Percentiles rank a stretch among this genome's conserved stretches.
phyloP scores from a whole-genome alignment of 2,329 filamentous ascomycete genomes.

The Nigrospora sphaerica region DNA sequence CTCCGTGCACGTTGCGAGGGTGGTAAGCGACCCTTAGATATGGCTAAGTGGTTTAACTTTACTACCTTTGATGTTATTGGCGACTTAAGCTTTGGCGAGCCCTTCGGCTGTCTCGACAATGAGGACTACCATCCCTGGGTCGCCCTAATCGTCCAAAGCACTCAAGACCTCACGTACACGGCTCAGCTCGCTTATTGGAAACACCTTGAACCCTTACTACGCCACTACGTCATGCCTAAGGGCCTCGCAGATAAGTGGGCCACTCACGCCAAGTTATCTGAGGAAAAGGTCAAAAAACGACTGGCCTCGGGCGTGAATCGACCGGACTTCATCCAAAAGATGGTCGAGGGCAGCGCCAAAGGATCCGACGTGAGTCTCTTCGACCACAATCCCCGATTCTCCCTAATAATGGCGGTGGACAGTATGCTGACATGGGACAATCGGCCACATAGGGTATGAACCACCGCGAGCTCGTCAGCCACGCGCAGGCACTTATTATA shows the following conservation, averaged over 20 bases:
- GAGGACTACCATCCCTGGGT: slow-evolving; percentile 10
- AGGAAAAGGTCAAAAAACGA: slow-evolving; percentile 8
- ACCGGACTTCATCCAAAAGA: slow-evolving; percentile 23
- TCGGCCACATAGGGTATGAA: slow-evolving; percentile 4
- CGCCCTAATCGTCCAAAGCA: slow-evolving; percentile 2
- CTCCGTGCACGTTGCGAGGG: slow-evolving; percentile 1
- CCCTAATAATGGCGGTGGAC: no score
- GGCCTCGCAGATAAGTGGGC: not conserved
- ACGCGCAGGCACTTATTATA: slow-evolving; percentile 25
- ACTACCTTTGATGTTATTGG: slow-evolving; percentile 14
- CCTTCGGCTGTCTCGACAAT: slow-evolving; percentile 9
- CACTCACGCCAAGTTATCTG: not conserved
- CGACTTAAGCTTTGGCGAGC: slow-evolving; percentile 10
- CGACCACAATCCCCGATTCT: not conserved
- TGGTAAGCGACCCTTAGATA: not conserved
- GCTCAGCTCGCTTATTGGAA: slow-evolving; percentile 17
- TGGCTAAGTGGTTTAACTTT: slow-evolving; percentile 9
- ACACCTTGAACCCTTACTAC: not conserved
- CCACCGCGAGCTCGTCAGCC: slow-evolving; percentile 12
- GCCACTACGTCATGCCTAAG: not conserved
- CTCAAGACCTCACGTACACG: no score
- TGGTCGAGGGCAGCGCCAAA: slow-evolving; percentile 20
- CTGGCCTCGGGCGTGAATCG: slow-evolving; percentile 16
- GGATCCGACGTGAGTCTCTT: no score
- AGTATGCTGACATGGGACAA: no score